These are phyloP conservation scores for Uromyces viciae-fabae DNA, from an alignment of 1,284 basidiomycete species.

Conservation along the genomic window DNA sequence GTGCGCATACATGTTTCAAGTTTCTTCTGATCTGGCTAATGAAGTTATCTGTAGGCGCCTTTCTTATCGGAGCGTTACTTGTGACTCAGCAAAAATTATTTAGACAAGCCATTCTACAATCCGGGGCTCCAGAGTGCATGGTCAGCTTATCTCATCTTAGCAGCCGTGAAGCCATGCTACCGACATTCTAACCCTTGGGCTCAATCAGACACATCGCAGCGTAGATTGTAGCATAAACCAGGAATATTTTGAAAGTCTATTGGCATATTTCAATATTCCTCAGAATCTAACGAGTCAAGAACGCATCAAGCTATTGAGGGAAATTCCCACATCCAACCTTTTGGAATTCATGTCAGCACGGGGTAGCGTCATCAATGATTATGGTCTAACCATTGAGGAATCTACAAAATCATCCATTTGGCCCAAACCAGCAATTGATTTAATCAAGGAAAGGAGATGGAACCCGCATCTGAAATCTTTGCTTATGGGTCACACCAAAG, in stretches of 20 bases:
- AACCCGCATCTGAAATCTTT: constrained; percentile 38
- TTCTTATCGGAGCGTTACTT: constrained; percentile 22
- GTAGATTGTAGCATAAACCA: not conserved
- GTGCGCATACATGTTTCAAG: not conserved
- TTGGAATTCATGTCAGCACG: constrained; percentile 15
- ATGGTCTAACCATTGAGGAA: constrained; percentile 33
- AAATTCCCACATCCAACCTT: not conserved
- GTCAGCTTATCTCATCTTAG: not conserved
- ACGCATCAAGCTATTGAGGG: constrained; percentile 11
- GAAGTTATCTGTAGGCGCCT: constrained; percentile 13
- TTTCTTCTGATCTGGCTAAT: not conserved
- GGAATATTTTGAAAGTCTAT: constrained; percentile 9
- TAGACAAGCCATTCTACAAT: constrained; percentile 39
- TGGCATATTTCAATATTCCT: constrained; percentile 1
- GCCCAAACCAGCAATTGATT: constrained; percentile 5
- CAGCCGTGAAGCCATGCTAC: not conserved
- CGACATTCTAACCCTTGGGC: not conserved
- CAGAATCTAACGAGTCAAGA: not conserved
- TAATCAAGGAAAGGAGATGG: constrained; percentile 38
- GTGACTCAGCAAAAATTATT: constrained; percentile 34
- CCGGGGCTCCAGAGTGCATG: constrained; percentile 22
- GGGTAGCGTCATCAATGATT: constrained; percentile 21
- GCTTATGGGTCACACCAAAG: constrained; percentile 23
- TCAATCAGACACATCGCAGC: constrained; percentile 11
- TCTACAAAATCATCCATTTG: constrained; percentile 4